phyloP scores from a whole-genome alignment of 169 alveolate genomes.

The Blepharisma undulans region DNA sequence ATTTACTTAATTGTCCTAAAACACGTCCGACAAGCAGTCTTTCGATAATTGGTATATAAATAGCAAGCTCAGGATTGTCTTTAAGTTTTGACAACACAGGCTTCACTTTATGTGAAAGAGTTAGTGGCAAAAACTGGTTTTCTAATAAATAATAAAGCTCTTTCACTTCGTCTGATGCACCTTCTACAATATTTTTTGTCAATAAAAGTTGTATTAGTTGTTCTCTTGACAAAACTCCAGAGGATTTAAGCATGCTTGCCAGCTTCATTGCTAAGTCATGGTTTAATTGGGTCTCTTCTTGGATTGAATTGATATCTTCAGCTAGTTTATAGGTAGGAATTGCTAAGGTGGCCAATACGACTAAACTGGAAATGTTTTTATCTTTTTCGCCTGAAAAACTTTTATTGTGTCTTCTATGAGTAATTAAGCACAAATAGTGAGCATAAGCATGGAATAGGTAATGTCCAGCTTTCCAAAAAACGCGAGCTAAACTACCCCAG shows the following conservation, averaged over 20 bases:
- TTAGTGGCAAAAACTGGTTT: constrained; percentile 26
- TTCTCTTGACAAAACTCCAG: neutral
- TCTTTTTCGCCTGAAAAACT: constrained; percentile 79
- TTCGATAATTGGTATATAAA: neutral
- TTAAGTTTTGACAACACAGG: neutral
- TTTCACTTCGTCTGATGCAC: neutral
- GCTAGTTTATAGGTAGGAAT: constrained; percentile 21
- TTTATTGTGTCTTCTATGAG: constrained; percentile 83
- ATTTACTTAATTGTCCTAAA: constrained; percentile 17
- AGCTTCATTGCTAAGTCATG: neutral
- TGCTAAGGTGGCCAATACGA: constrained; percentile 77
- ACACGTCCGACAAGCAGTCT: constrained; percentile 28
- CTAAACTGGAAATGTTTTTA: constrained; percentile 76
- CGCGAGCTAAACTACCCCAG: constrained; percentile 89
- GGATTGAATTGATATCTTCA: neutral
- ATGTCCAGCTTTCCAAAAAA: constrained; percentile 92
- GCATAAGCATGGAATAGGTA: constrained; percentile 94
- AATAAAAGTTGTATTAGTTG: constrained; percentile 14
- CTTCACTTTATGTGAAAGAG: neutral
- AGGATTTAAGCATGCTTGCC: neutral
- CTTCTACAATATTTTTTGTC: neutral
- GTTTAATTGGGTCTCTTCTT: neutral
- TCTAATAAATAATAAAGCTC: neutral
- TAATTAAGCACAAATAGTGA: constrained; percentile 81
- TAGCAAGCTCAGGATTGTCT: neutral